Percentiles rank a stretch among this genome's conserved stretches.
Evolutionary conservation across 257 asterid genomes (phyloP).

Genomic region (Nicotiana undulata): DNA sequence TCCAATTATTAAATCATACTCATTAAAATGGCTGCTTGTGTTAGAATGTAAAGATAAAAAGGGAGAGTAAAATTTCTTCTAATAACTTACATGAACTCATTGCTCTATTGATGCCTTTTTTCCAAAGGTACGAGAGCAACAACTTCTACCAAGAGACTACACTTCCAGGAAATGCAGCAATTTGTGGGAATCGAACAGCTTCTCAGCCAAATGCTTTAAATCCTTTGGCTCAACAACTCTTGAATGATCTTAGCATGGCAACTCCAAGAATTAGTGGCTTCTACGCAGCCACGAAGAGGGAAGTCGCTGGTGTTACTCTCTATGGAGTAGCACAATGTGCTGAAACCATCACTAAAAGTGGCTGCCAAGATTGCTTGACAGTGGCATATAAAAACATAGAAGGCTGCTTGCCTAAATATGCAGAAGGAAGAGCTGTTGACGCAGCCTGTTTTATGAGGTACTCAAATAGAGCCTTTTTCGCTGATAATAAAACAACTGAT

Average conservation of each 20-base stretch:
- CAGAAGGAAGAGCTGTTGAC: slow-evolving; percentile 68
- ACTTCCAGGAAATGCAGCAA: slow-evolving; percentile 54
- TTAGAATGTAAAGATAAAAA: background rate
- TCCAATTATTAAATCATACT: background rate
- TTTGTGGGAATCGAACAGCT: slow-evolving; percentile 55
- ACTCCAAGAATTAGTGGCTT: slow-evolving; percentile 56
- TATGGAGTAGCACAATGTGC: slow-evolving; percentile 77
- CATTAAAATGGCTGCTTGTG: background rate
- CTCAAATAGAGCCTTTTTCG: slow-evolving; percentile 50
- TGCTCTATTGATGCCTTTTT: background rate
- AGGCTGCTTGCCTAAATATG: slow-evolving; percentile 50
- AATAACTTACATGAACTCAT: background rate
- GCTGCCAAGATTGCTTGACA: slow-evolving; percentile 65
- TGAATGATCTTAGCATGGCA: slow-evolving; percentile 48
- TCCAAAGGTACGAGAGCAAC: slow-evolving; percentile 68
- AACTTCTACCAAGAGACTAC: slow-evolving; percentile 60
- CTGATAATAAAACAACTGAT: slow-evolving; percentile 47
- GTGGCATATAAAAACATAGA: slow-evolving; percentile 56
- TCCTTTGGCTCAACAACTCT: slow-evolving; percentile 24
- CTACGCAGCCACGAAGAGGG: slow-evolving; percentile 49
- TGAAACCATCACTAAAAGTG: slow-evolving; percentile 40
- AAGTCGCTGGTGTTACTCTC: slow-evolving; percentile 16
- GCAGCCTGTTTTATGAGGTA: slow-evolving; percentile 75
- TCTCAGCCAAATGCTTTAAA: slow-evolving; percentile 40
- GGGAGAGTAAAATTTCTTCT: background rate